Percentiles rank a stretch among this genome's conserved stretches.
Evolutionary conservation across 31 red algal genomes (phyloP).

Genomic region (Pterothamnion heteromorphum): DNA sequence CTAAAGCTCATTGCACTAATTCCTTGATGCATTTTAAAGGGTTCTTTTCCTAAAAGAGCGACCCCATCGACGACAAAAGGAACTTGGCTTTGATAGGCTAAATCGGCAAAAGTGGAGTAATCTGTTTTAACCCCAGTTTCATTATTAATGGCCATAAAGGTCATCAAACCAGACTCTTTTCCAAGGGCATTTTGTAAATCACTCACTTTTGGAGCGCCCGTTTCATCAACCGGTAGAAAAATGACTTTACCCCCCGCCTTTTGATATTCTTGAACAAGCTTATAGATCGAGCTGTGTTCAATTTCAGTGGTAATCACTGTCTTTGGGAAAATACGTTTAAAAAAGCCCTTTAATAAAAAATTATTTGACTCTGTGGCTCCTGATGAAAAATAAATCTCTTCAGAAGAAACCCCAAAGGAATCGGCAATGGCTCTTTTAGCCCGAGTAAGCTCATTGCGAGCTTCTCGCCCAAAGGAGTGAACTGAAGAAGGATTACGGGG

Average conservation of each 20-base stretch:
- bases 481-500: neutral
- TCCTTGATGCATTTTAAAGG: neutral
- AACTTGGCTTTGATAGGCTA: neutral
- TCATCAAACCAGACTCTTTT: neutral
- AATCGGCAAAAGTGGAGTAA: neutral
- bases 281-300: slow-evolving; percentile 21
- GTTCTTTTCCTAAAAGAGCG: neutral
- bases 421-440: neutral
- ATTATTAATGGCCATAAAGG: slow-evolving; percentile 26
- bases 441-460: neutral
- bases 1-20: slow-evolving; percentile 2
- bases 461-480: neutral
- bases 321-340: neutral
- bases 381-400: slow-evolving; percentile 12
- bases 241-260: neutral
- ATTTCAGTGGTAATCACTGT: neutral
- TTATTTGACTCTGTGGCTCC: slow-evolving; percentile 39
- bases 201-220: neutral
- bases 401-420: neutral
- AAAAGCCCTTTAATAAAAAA: neutral
- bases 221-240: neutral
- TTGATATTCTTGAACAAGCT: neutral
- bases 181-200: neutral
- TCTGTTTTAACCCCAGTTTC: neutral
- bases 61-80: slow-evolving; percentile 1